These are phyloP conservation scores for Westerdykella sp. DNA, from an alignment of 2,329 filamentous ascomycete genomes.

Conservation along the genomic window DNA sequence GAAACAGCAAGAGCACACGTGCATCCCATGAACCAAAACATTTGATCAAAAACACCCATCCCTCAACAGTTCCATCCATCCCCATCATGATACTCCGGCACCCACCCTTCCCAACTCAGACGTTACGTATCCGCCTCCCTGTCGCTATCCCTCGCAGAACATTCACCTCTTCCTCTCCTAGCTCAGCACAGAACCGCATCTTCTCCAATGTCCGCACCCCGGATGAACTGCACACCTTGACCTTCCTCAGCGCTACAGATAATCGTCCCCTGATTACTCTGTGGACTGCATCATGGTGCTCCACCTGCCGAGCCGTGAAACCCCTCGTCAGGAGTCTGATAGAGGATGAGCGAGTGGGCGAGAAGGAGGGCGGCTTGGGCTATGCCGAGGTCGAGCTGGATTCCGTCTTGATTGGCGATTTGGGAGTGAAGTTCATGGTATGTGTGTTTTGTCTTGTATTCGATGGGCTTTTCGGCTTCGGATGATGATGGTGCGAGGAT, in stretches of 20 bases:
- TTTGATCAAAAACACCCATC: too few species aligned
- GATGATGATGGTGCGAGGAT: constrained; percentile 1
- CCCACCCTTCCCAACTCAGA: too few species aligned
- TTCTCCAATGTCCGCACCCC: constrained; percentile 42
- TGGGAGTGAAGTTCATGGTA: constrained; percentile 39
- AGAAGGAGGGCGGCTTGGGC: constrained; percentile 41
- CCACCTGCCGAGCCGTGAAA: constrained; percentile 39
- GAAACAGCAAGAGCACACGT: too few species aligned
- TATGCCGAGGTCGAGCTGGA: constrained; percentile 48
- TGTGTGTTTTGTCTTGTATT: constrained; percentile 1
- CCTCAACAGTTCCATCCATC: too few species aligned
- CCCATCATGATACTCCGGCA: too few species aligned
- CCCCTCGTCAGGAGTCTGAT: constrained; percentile 41
- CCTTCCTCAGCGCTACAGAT: constrained; percentile 42
- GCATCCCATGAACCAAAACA: too few species aligned
- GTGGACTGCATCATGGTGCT: constrained; percentile 47
- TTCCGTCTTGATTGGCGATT: constrained; percentile 38
- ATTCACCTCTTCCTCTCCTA: constrained; percentile 5
- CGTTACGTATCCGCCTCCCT: too few species aligned
- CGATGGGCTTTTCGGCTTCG: background rate
- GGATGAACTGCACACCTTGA: constrained; percentile 44
- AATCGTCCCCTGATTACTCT: constrained; percentile 44
- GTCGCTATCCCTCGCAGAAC: background rate
- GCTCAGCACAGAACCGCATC: constrained; percentile 23
- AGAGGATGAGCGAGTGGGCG: constrained; percentile 40